Evolutionary conservation across 2,329 filamentous ascomycete genomes (phyloP).

Genomic region (Claviceps paspali): DNA sequence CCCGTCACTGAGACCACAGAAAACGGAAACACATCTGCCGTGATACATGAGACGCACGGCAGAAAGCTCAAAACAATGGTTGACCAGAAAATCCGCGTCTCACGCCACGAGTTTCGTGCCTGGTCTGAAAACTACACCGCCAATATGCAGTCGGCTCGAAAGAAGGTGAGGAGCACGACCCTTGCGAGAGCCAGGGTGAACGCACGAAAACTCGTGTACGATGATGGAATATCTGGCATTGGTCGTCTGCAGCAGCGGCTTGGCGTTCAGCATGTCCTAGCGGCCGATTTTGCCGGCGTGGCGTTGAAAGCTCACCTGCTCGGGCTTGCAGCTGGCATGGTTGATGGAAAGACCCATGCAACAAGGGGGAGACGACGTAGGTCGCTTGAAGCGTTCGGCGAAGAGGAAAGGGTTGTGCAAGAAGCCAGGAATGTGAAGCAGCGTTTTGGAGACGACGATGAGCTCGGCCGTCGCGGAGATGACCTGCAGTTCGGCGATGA

Average conservation of each 20-base stretch:
- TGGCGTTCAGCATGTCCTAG: conserved; percentile 27
- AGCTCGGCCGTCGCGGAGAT: conserved; percentile 15
- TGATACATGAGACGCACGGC: conserved; percentile 11
- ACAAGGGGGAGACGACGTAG: conserved; percentile 23
- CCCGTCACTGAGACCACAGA: conserved; percentile 12
- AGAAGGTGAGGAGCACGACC: conserved; percentile 13
- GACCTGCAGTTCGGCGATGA: conserved; percentile 22
- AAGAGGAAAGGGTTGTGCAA: too few species aligned
- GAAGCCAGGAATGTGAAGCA: conserved; percentile 24
- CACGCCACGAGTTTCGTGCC: conserved; percentile 19
- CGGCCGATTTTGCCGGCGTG: conserved; percentile 27
- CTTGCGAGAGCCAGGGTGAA: conserved; percentile 24
- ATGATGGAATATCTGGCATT: conserved; percentile 21
- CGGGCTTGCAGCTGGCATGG: conserved; percentile 10
- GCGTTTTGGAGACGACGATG: conserved; percentile 15
- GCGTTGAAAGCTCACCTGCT: conserved; percentile 20
- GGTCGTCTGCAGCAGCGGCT: conserved; percentile 11
- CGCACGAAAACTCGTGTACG: conserved; percentile 16
- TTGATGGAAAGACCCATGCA: conserved; percentile 7
- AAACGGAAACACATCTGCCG: conserved; percentile 9
- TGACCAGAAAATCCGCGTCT: conserved; percentile 19
- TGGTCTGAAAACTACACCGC: conserved; percentile 29
- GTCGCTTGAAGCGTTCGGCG: conserved; percentile 28
- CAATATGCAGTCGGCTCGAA: conserved; percentile 36
- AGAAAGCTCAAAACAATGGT: conserved; percentile 15